Conservation (phyloP, 2,329 filamentous ascomycete species). For the Xylaria polymorpha region DNA sequence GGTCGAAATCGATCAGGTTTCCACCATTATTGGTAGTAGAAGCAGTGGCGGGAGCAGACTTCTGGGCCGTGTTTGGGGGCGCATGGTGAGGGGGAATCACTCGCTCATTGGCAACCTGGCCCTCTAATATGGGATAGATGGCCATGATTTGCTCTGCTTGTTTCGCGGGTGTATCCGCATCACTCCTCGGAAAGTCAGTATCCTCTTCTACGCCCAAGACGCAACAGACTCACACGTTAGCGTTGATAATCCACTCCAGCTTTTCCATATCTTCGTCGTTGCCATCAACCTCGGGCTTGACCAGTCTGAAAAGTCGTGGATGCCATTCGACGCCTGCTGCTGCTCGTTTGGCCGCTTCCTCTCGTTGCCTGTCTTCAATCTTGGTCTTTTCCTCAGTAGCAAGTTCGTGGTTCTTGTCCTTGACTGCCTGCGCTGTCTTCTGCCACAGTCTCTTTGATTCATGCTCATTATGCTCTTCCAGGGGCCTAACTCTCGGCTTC, state of each 20-base stretch:
- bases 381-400: conserved; percentile 97
- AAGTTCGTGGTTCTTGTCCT: conserved; percentile 83
- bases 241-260: conserved; percentile 94
- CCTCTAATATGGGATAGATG: conserved; percentile 85
- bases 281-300: conserved; percentile 76
- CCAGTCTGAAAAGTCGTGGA: conserved; percentile 83
- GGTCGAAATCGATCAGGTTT: conserved; percentile 70
- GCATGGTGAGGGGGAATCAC: conserved; percentile 66
- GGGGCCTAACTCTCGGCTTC: conserved; percentile 76
- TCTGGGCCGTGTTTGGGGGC: conserved; percentile 36
- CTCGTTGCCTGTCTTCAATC: conserved; percentile 91
- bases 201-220: background rate
- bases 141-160: conserved; percentile 85
- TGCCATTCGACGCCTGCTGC: conserved; percentile 88
- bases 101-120: conserved; percentile 70
- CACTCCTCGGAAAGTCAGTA: conserved; percentile 49
- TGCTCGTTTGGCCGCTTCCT: conserved; percentile 83
- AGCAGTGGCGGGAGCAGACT: conserved; percentile 28
- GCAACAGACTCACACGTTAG: conserved; percentile 72
- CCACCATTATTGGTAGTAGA: conserved; percentile 40
- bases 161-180: conserved; percentile 72
- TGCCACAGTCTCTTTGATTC: conserved; percentile 93
- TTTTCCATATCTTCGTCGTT: conserved; percentile 85
- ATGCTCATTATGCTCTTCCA: conserved; percentile 87
- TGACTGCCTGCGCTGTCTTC: conserved; percentile 83